Evolutionary conservation across 139 green algal genomes (phyloP).

Genomic region (Haematococcus sp.): DNA sequence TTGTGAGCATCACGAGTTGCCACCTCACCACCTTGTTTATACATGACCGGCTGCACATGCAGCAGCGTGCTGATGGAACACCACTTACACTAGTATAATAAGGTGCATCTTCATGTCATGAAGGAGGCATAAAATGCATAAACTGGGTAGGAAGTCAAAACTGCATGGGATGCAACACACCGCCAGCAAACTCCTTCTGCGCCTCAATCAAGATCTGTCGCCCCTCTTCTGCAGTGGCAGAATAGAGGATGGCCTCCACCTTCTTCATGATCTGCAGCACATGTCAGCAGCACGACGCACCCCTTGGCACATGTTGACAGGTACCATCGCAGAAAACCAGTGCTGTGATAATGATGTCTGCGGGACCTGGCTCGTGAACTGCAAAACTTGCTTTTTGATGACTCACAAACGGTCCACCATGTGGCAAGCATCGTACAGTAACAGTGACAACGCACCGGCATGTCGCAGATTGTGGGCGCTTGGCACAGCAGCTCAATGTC

Average conservation of each 20-base stretch:
- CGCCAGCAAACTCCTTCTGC: conserved; percentile 30
- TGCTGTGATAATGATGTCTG: background rate
- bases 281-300: background rate
- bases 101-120: too few relatives aligned
- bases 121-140: too few relatives aligned
- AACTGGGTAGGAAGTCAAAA: too few relatives aligned
- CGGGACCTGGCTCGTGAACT: background rate
- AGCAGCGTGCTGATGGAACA: too few relatives aligned
- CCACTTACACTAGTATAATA: too few relatives aligned
- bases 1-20: too few relatives aligned
- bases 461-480: conserved; percentile 44
- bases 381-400: background rate
- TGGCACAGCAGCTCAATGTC: conserved; percentile 99
- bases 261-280: conserved; percentile 53
- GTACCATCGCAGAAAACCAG: background rate
- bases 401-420: background rate
- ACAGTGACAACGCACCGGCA: conserved; percentile 10
- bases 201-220: conserved; percentile 34
- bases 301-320: too few relatives aligned
- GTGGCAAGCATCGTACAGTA: background rate
- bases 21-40: too few relatives aligned
- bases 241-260: conserved; percentile 83
- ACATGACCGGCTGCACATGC: too few relatives aligned
- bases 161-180: too few relatives aligned
- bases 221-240: conserved; percentile 66